Evolutionary conservation across 345 rosid genomes (phyloP), one percentile per base, ranked within the genome.

Genomic region (Pistacia atlantica): DNA sequence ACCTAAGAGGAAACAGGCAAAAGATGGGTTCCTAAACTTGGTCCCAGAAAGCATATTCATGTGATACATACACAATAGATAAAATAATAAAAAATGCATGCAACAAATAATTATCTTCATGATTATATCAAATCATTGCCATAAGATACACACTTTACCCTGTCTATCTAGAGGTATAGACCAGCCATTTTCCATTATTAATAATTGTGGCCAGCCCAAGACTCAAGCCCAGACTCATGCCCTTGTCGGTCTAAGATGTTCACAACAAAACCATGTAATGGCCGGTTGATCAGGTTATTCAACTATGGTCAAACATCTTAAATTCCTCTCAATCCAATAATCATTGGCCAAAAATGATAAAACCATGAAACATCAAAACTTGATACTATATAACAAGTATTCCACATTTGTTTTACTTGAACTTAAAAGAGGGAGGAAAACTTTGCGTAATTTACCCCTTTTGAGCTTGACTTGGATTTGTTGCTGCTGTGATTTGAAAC

Each of bases 391-490:
- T 71, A 57, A 71, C 37, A 11, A 57, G 0, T 42, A 25, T 28
- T 59, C 33, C 35, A 38, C 67, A 72, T 28, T 57, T 35, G 16
- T 12, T 46, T 74, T n/a, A 20, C 55, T 66, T 51, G 18, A 42
- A 49, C 4, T 14, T 46, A 11, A 38, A 22, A 56, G 10, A 59
- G 1, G 46, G 64, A 33, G 49, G 33, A 58, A 73, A 17, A 46
- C 3, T 3, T 33, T 11, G 42, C n/a, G 33, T 25, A 55, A 1
- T 74, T 81, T 87, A 87, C 93, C 80, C 82, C 78, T 81, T 90
- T 93, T 68, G 86, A 74, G 66, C 77, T 86, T 65, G 93, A 84
- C 78, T 85, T 93, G 72, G 91, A 84, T 77, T 78, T 91, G 86
- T 64, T 87, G 84, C 86, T 81, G 75, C 85, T 87, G 84, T 84